phyloP scores from a whole-genome alignment of 2,329 filamentous ascomycete genomes.

The Colletotrichum chlorophyti region DNA sequence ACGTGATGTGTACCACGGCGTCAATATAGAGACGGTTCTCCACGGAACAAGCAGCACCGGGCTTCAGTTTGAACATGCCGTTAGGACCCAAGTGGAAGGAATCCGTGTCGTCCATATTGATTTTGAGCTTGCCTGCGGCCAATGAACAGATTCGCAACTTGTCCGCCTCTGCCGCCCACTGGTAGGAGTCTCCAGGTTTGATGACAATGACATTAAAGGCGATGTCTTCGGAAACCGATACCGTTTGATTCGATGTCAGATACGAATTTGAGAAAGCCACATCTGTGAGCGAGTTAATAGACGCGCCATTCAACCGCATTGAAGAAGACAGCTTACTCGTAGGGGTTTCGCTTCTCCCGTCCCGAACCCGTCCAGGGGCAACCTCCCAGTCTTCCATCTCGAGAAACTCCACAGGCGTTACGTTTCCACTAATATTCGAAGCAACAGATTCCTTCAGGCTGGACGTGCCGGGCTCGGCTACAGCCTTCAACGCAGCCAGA shows the following conservation, averaged over 20 bases:
- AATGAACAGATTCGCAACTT: conserved; percentile 48
- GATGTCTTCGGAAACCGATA: conserved; percentile 45
- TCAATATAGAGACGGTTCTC: conserved; percentile 53
- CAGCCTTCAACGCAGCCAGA: background rate
- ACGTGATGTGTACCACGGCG: conserved; percentile 49
- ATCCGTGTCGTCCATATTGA: conserved; percentile 42
- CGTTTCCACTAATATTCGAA: background rate
- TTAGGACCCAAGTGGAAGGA: conserved; percentile 49
- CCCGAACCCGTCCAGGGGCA: conserved; percentile 48
- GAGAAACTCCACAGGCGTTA: conserved; percentile 20
- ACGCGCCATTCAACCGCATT: too few species aligned
- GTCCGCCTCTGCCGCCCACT: conserved; percentile 37
- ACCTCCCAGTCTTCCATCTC: conserved; percentile 54
- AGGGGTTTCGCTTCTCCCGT: conserved; percentile 31
- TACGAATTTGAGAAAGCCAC: conserved; percentile 53
- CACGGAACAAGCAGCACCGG: conserved; percentile 44
- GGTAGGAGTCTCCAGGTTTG: conserved; percentile 44
- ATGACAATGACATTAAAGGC: conserved; percentile 48
- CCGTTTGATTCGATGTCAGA: conserved; percentile 42
- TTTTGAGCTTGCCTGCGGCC: conserved; percentile 47
- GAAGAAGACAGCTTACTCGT: too few species aligned
- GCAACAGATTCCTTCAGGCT: background rate
- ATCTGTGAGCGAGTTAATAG: conserved; percentile 37
- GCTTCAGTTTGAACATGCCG: conserved; percentile 51
- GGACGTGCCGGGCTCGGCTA: background rate